A percentile compares a stretch with the other conserved stretches of the same genome.
Evolutionary conservation across 169 alveolate species (phyloP).

Genomic region (Babesia ovata): DNA sequence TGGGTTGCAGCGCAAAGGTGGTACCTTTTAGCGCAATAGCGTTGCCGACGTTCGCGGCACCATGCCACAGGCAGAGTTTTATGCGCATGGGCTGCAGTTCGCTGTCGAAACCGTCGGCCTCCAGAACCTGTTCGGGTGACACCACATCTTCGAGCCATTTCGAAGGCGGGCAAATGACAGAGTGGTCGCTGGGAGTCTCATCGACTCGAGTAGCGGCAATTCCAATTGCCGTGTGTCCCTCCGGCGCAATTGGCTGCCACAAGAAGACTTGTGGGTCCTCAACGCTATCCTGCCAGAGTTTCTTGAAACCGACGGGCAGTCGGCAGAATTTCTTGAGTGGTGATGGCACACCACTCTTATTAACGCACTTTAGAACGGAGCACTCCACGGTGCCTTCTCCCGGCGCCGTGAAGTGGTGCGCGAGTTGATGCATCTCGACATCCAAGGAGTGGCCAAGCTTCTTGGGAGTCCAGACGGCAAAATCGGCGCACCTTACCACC

Average conservation of each 20-base stretch:
- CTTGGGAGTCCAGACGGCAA: conserved; percentile 57
- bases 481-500: conserved; percentile 33
- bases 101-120: conserved; percentile 41
- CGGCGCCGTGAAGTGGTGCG: conserved; percentile 33
- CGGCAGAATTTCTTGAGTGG: conserved; percentile 37
- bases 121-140: conserved; percentile 19
- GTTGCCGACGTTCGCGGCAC: conserved; percentile 25
- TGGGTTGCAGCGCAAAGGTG: conserved; percentile 56
- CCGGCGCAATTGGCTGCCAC: conserved; percentile 64
- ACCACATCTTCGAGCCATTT: conserved; percentile 49
- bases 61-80: conserved; percentile 31
- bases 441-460: conserved; percentile 53
- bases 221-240: conserved; percentile 56
- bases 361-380: conserved; percentile 15
- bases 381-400: conserved; percentile 10
- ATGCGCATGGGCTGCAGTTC: conserved; percentile 28
- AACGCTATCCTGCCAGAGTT: conserved; percentile 50
- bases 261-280: conserved; percentile 38
- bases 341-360: conserved; percentile 17
- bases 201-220: conserved; percentile 50
- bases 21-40: conserved; percentile 41
- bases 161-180: conserved; percentile 45
- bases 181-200: conserved; percentile 35
- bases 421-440: conserved; percentile 35
- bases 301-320: conserved; percentile 28